phyloP scores from a whole-genome alignment of 2,329 filamentous ascomycete species.

The Cercospora canescens region DNA sequence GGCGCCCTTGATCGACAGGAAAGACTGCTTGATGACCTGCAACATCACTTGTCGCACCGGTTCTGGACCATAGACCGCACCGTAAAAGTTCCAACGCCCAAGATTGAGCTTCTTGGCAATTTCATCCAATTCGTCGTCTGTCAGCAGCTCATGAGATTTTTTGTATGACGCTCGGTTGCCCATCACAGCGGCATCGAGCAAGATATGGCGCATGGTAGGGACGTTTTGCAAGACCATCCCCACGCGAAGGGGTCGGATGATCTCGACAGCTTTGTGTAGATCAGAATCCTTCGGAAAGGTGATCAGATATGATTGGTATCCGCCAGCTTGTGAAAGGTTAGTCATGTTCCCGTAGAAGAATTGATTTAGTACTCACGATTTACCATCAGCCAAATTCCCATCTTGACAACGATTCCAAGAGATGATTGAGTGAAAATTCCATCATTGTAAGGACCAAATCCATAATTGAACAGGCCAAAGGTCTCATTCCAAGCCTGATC shows the following conservation, averaged over 20 bases:
- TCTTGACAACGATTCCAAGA: slow-evolving; percentile 46
- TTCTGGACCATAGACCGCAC: slow-evolving; percentile 42
- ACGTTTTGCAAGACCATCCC: slow-evolving; percentile 50
- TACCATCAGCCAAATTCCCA: slow-evolving; percentile 57
- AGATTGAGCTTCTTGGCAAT: slow-evolving; percentile 45
- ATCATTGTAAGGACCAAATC: slow-evolving; percentile 40
- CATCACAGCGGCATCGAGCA: slow-evolving; percentile 48
- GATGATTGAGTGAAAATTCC: slow-evolving; percentile 40
- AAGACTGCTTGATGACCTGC: slow-evolving; percentile 46
- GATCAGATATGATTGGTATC: slow-evolving; percentile 42
- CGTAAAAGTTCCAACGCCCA: slow-evolving; percentile 55
- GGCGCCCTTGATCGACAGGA: slow-evolving; percentile 44
- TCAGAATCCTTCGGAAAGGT: slow-evolving; percentile 53
- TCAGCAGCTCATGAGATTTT: slow-evolving; percentile 35
- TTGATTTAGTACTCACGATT: slow-evolving; percentile 39
- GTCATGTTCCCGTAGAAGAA: slow-evolving; percentile 40
- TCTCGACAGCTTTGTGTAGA: slow-evolving; percentile 50
- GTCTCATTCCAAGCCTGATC: slow-evolving; percentile 26
- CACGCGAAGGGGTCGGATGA: slow-evolving; percentile 48
- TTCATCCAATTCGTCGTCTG: slow-evolving; percentile 42
- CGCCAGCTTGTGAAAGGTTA: neutral
- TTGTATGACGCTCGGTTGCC: slow-evolving; percentile 39
- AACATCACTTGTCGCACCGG: slow-evolving; percentile 34
- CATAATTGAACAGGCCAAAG: slow-evolving; percentile 37
- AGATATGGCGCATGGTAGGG: slow-evolving; percentile 47